These are phyloP conservation scores for Tricladium varicosporioides DNA, from an alignment of 2,329 filamentous ascomycete genomes.

Conservation along the genomic window DNA sequence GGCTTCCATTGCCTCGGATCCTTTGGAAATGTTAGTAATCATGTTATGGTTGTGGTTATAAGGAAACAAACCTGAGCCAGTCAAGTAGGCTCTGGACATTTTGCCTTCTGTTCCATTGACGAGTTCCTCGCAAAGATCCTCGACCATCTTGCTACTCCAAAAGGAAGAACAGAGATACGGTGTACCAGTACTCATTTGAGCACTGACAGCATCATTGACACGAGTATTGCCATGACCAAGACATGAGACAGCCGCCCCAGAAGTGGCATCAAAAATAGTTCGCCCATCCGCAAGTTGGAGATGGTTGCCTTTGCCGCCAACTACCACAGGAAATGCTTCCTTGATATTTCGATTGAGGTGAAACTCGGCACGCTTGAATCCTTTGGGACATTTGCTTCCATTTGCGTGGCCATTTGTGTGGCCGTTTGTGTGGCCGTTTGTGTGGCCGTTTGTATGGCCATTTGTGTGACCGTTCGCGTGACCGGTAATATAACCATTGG, in stretches of 20 bases:
- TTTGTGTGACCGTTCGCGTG: no score
- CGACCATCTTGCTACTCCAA: slow-evolving; percentile 52
- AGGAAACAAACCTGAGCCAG: slow-evolving; percentile 49
- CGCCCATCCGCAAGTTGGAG: slow-evolving; percentile 43
- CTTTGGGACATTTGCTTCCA: slow-evolving; percentile 2
- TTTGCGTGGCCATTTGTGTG: slow-evolving; percentile 15
- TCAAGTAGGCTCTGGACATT: slow-evolving; percentile 54
- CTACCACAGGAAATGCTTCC: slow-evolving; percentile 29
- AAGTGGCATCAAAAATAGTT: slow-evolving; percentile 67
- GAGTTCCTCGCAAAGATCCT: slow-evolving; percentile 44
- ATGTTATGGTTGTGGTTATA: not conserved
- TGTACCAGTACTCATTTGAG: slow-evolving; percentile 55
- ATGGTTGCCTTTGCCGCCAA: slow-evolving; percentile 28
- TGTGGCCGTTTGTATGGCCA: not conserved
- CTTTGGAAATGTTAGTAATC: slow-evolving; percentile 34
- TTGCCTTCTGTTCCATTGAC: slow-evolving; percentile 40
- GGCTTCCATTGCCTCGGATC: slow-evolving; percentile 68
- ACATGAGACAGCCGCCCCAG: slow-evolving; percentile 70
- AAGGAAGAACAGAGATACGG: slow-evolving; percentile 58
- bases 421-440: not conserved
- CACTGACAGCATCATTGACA: slow-evolving; percentile 56
- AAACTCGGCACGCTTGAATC: slow-evolving; percentile 20
- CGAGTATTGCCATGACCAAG: slow-evolving; percentile 65
- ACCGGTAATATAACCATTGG: no score
- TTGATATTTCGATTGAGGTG: slow-evolving; percentile 31